Base-by-base conservation (phyloP, 176 grass and related monocot species). In the Juncus inflexus region DNA sequence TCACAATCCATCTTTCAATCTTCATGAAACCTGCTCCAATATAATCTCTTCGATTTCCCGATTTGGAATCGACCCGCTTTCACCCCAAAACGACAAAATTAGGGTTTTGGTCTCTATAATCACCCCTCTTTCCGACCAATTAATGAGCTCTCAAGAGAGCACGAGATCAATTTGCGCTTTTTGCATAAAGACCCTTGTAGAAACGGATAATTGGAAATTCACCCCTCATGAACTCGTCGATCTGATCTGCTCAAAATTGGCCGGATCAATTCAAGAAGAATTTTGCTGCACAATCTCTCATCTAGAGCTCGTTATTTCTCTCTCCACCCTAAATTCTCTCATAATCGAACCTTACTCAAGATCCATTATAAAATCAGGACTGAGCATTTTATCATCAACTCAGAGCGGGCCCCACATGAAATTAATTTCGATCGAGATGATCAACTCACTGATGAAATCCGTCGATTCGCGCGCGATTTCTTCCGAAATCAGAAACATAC, bases 271-370 rank as follows among this genome's bases (percentile, higher is more conserved):
- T 52, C 66, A 77, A 69, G 84, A 85, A 76, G 77, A 63, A 54
- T 49, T 59, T 51, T 72, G 76, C 40, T 73, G 76, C 35, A 88
- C 81, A 56, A 74, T 38, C 59, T 53, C 66, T 2, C 84, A 94
- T 54, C 42, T 94, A 40, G 70, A 42, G 40, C 72, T 94, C 67
- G 79, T 79, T 75, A 52, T 85, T 50, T 82, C 67, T 67, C 79
- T 88, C 5, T 58, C 58, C 6, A 80, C 73, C 9, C 50, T 74
- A 52, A 80, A 85, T 53, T 72, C 60, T 42, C 60, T 80, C 50
- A 74, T 64, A 56, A 70, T 94, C 52, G 90, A 94, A 37, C 78
- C 89, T 56, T 94, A 88, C n/a, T 75, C 75, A 5, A 74, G 85
- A 11, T 85, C 90, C 35, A 75, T 94, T 51, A 64, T 94, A 63